phyloP scores from a whole-genome alignment of 768 basidiomycete species.

The Crepidotus variabilis region DNA sequence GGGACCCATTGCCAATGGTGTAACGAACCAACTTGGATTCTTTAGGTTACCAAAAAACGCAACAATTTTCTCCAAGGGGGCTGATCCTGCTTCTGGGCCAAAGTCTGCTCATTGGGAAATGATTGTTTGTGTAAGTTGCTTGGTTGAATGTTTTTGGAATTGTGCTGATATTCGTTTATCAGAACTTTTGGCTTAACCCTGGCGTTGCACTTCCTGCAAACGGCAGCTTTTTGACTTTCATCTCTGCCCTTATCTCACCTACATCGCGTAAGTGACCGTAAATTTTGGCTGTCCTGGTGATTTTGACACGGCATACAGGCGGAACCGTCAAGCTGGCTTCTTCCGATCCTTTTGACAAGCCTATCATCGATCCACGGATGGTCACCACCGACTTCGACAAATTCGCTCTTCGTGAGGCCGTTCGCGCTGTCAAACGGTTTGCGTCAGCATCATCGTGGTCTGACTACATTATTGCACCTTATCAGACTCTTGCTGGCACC shows the following conservation, averaged over 20 bases:
- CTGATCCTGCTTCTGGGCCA: slow-evolving; percentile 28
- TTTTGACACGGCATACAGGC: slow-evolving; percentile 17
- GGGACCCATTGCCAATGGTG: slow-evolving; percentile 24
- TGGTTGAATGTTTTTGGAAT: neutral
- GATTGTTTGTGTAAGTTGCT: slow-evolving; percentile 22
- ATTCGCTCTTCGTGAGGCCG: slow-evolving; percentile 21
- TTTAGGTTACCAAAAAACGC: slow-evolving; percentile 24
- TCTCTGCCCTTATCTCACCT: slow-evolving; percentile 24
- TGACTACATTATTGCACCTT: slow-evolving; percentile 23
- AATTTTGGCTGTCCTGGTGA: neutral
- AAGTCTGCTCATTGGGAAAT: slow-evolving; percentile 28
- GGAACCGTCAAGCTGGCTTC: slow-evolving; percentile 37
- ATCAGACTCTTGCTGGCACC: slow-evolving; percentile 15
- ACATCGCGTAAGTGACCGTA: slow-evolving; percentile 25
- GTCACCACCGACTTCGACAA: slow-evolving; percentile 29
- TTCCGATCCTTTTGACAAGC: slow-evolving; percentile 39
- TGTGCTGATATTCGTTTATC: neutral
- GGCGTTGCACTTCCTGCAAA: slow-evolving; percentile 16
- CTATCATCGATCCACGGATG: slow-evolving; percentile 48
- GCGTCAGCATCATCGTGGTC: slow-evolving; percentile 21
- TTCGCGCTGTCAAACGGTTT: slow-evolving; percentile 21
- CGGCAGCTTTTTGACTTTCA: slow-evolving; percentile 26
- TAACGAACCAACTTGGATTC: slow-evolving; percentile 26
- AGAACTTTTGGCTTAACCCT: slow-evolving; percentile 17
- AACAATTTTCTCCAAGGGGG: slow-evolving; percentile 17